Conservation (phyloP, 2,329 filamentous ascomycete genomes). For the Davidsoniella neocaledoniae region DNA sequence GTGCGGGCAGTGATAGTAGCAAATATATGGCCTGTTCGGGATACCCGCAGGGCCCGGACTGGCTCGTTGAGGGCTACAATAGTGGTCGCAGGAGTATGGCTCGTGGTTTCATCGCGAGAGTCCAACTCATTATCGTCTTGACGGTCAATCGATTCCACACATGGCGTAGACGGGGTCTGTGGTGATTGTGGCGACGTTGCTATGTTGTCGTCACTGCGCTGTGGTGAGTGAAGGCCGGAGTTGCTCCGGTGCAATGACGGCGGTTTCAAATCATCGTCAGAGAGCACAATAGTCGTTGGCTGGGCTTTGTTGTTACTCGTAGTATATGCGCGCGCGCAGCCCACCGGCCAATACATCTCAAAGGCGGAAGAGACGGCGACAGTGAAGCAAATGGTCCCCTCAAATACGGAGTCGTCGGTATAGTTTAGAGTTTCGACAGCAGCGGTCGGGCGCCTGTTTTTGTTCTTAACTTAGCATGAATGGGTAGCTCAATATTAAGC, state of each 20-base stretch:
- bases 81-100: constrained; percentile 13
- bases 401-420: background rate
- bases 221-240: constrained; percentile 8
- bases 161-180: constrained; percentile 38
- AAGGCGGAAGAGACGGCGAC: background rate
- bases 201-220: constrained; percentile 10
- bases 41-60: constrained; percentile 58
- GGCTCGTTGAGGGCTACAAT: constrained; percentile 30
- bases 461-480: no score
- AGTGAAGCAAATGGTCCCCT: background rate
- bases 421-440: no score
- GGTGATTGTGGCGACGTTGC: constrained; percentile 28
- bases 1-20: constrained; percentile 72
- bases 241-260: constrained; percentile 15
- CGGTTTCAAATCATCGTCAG: constrained; percentile 29
- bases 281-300: constrained; percentile 32
- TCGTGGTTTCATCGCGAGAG: background rate
- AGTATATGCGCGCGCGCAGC: constrained; percentile 68
- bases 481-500: no score
- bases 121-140: constrained; percentile 23
- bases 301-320: constrained; percentile 49
- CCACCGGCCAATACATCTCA: constrained; percentile 77
- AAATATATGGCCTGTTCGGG: constrained; percentile 67
- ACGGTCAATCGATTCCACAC: constrained; percentile 38
- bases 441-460: no score